Conservation (phyloP, 2,329 filamentous ascomycete genomes). For the Colletotrichum incanum region DNA sequence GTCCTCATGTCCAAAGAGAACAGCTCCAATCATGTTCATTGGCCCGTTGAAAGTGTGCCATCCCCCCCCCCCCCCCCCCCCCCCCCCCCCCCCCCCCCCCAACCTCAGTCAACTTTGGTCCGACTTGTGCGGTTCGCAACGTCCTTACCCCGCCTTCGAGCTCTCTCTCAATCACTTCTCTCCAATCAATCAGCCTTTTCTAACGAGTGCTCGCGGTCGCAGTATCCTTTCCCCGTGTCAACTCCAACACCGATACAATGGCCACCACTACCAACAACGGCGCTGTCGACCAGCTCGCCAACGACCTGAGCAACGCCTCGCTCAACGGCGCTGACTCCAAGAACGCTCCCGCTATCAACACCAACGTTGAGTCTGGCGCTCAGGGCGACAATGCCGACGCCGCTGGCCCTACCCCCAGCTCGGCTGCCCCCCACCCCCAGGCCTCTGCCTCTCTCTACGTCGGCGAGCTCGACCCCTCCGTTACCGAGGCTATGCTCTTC, state of each 20-base stretch:
- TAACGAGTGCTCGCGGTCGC: conserved; percentile 26
- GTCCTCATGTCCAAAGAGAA: too few species aligned
- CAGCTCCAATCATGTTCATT: too few species aligned
- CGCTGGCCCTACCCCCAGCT: conserved; percentile 79
- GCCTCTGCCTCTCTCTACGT: conserved; percentile 99
- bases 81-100: conserved; percentile 4
- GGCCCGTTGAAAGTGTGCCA: too few species aligned
- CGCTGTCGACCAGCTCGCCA: conserved; percentile 85
- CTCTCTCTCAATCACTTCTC: not conserved
- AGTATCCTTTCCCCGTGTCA: conserved; percentile 40
- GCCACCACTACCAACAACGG: conserved; percentile 70
- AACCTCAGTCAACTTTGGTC: conserved; percentile 11
- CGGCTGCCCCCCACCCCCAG: conserved; percentile 84
- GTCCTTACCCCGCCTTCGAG: conserved; percentile 7
- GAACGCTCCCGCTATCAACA: conserved; percentile 79
- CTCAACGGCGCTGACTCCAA: conserved; percentile 79
- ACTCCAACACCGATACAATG: conserved; percentile 64
- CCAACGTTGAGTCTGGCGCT: conserved; percentile 72
- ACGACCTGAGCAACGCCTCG: conserved; percentile 81
- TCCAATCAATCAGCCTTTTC: not conserved
- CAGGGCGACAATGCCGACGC: conserved; percentile 73
- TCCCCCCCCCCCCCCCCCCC: too few species aligned
- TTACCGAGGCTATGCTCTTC: conserved; percentile 99
- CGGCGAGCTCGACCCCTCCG: conserved; percentile 96
- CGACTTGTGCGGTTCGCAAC: conserved; percentile 7